phyloP scores from a whole-genome alignment of 495 filamentous ascomycete species.

The Penicillium cinerascens region DNA sequence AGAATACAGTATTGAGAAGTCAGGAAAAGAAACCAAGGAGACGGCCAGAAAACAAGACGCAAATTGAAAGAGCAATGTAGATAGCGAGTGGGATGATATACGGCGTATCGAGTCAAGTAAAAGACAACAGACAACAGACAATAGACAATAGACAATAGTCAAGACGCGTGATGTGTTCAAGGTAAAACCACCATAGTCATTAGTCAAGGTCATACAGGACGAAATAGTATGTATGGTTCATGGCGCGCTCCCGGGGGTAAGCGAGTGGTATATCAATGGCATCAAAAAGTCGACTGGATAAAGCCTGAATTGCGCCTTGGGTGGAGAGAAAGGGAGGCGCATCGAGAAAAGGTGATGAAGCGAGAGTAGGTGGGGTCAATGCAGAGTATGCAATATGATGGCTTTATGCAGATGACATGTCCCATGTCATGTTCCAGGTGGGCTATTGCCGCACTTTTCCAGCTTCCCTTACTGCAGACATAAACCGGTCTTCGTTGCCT shows the following conservation, averaged over 20 bases:
- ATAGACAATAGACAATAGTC: background rate
- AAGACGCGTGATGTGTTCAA: no score
- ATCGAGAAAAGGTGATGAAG: background rate
- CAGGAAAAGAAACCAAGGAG: background rate
- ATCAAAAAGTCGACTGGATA: background rate
- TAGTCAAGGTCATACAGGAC: constrained; percentile 12
- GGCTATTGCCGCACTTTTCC: constrained; percentile 55
- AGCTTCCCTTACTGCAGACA: constrained; percentile 61
- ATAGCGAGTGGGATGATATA: constrained; percentile 3
- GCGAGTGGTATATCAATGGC: constrained; percentile 1
- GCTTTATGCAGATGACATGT: background rate
- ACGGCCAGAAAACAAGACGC: background rate
- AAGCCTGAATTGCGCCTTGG: background rate
- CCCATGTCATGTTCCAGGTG: background rate
- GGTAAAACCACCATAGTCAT: constrained; percentile 9
- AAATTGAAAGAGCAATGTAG: background rate
- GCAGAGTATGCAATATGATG: background rate
- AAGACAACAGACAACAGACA: constrained; percentile 12
- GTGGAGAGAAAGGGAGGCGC: background rate
- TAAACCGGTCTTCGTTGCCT: constrained; percentile 66
- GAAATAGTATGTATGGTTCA: background rate
- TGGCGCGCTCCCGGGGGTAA: background rate
- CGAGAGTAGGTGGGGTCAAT: background rate
- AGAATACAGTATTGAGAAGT: constrained; percentile 14
- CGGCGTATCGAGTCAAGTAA: constrained; percentile 3